Evolutionary conservation across 441 rosid species (phyloP), one percentile per base, ranked within the genome.

Genomic region (Codiaeum variegatum): DNA sequence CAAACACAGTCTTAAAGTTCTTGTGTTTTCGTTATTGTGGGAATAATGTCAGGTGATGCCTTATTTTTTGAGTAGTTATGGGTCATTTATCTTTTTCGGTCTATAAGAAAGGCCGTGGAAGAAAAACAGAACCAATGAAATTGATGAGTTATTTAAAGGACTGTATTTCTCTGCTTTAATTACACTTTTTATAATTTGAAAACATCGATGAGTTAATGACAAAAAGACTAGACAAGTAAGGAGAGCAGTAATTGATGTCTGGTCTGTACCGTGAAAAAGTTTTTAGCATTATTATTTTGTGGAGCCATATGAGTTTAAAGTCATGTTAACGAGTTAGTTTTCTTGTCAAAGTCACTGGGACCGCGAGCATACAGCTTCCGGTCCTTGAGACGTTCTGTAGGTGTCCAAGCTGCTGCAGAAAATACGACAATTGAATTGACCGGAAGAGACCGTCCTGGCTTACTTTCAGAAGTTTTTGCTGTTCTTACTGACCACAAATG

Each of bases 401-500:
- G 89, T 29, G 81, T 89, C 63, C 92, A 91, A 79, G 72, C 87
- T 32, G 87, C 83, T 0, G 9, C 71, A 6, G 85, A 82, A 66
- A 84, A 88, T 76, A 89, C 97, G 9, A 83, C 90, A 2, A 89
- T 91, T 66, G 97, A 89, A 62, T 71, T 91, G 81, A 91, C 90
- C 0, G 97, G 97, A 70, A 88, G 90, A 73, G 94, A 88, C 77
- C 77, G 97, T 6, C 94, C 97, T 0, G 97, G 97, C 66, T 77
- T 91, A 78, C 92, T 91, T 31, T 91, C 97, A 0, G 97, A 91
- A 77, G 84, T 89, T 32, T 91, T 86, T 59, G 97, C 97, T 6
- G 92, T 91, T 78, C 88, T 91, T 2, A 65, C 92, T 3, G 88
- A 88, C 84, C 89, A 79, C 66, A 88, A 88, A 47, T 91, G 94